phyloP scores from a whole-genome alignment of 306 rosid genomes.

The Myrica gale region DNA sequence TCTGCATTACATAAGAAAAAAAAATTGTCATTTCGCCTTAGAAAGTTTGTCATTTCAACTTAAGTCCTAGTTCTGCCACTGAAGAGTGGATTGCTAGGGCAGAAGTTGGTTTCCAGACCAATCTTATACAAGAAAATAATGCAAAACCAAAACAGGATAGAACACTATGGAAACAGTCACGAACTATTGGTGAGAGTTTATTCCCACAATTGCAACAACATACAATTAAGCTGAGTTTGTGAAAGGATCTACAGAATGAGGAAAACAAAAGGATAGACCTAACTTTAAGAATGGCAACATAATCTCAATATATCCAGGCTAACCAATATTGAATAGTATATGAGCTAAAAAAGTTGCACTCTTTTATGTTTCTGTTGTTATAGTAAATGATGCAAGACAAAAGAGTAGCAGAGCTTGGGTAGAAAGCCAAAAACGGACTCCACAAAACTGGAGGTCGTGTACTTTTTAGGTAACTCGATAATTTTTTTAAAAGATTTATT shows the following conservation, averaged over 20 bases:
- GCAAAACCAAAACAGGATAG: background rate
- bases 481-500: background rate
- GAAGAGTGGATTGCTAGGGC: background rate
- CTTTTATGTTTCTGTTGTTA: background rate
- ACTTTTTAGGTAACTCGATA: background rate
- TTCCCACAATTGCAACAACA: background rate
- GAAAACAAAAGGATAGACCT: background rate
- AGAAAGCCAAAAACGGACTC: background rate
- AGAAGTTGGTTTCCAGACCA: background rate
- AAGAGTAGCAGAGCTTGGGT: background rate
- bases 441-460: background rate
- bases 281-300: background rate
- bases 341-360: background rate
- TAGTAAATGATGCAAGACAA: background rate
- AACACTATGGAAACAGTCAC: background rate
- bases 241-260: background rate
- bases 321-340: background rate
- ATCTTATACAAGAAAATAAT: background rate
- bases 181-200: background rate
- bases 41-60: too few relatives aligned
- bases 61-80: too few relatives aligned
- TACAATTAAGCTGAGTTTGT: background rate
- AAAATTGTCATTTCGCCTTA: too few relatives aligned
- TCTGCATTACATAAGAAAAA: too few relatives aligned
- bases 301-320: background rate